Conservation (phyloP, 176 grass and related monocot species). For the Aegilops bicornis region DNA sequence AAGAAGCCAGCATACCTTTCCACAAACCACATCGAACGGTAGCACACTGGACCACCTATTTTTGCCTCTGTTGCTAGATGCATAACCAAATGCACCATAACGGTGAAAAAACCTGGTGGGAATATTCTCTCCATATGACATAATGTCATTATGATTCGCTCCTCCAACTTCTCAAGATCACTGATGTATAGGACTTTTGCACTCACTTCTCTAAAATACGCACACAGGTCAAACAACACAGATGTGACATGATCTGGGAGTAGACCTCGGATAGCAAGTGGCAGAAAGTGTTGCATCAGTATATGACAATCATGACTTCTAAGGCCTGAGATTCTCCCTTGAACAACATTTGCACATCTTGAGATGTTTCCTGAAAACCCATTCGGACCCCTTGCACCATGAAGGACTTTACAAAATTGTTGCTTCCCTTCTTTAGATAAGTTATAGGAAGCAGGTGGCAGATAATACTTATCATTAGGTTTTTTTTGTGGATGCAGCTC, state of each 20-base stretch:
- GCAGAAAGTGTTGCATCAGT: background rate
- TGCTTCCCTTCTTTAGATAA: background rate
- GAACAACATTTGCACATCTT: background rate
- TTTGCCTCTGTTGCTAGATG: background rate
- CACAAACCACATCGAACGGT: background rate
- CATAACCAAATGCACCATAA: background rate
- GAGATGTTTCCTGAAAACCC: background rate
- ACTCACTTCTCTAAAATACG: background rate
- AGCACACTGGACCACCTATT: background rate
- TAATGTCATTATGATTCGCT: background rate
- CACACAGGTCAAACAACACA: background rate
- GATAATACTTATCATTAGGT: slow-evolving; percentile 8
- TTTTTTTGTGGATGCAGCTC: slow-evolving; percentile 3
- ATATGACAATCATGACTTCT: background rate
- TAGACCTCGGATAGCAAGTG: background rate
- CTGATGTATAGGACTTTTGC: background rate
- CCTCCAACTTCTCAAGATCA: background rate
- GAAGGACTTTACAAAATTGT: background rate
- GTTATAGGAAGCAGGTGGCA: slow-evolving; percentile 10
- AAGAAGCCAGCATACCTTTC: background rate
- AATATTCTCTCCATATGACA: background rate
- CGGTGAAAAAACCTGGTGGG: background rate
- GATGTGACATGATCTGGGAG: background rate
- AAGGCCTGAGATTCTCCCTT: background rate
- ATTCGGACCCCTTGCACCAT: background rate